A percentile compares a stretch with the other conserved stretches of the same genome.
Conservation (phyloP, 768 basidiomycete species). For the Lactifluus volemus region DNA sequence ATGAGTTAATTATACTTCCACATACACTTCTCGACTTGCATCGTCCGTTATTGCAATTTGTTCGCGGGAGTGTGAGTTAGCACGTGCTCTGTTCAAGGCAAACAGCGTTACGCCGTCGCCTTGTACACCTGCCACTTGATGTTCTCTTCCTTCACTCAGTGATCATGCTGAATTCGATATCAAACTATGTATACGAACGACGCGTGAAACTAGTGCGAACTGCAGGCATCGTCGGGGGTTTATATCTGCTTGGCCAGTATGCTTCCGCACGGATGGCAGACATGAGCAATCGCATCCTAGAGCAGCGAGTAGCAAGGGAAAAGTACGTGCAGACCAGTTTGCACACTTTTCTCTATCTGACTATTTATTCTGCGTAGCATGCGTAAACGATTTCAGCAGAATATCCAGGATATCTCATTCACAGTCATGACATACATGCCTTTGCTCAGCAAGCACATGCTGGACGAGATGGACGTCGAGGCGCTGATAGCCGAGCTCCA, state of each 20-base stretch:
- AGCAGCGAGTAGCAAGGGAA: constrained; percentile 56
- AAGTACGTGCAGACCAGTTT: constrained; percentile 38
- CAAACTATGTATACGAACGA: constrained; percentile 42
- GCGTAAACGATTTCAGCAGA: constrained; percentile 63
- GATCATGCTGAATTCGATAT: constrained; percentile 37
- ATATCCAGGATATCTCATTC: constrained; percentile 68
- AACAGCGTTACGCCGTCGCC: background rate
- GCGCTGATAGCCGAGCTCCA: constrained; percentile 50
- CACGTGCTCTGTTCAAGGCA: background rate
- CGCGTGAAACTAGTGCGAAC: constrained; percentile 39
- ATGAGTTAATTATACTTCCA: background rate
- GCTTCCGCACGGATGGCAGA: constrained; percentile 55
- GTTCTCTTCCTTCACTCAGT: background rate
- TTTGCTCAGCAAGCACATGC: constrained; percentile 53
- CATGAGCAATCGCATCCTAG: constrained; percentile 50
- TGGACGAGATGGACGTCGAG: constrained; percentile 74
- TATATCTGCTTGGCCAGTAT: constrained; percentile 57
- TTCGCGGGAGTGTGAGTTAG: background rate
- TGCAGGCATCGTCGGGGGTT: constrained; percentile 45
- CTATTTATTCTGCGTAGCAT: constrained; percentile 36
- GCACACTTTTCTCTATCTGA: background rate
- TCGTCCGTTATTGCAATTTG: background rate
- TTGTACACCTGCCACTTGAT: constrained; percentile 2
- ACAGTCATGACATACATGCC: constrained; percentile 65
- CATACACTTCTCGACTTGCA: background rate